phyloP scores from a whole-genome alignment of 2,329 filamentous ascomycete genomes.

The Monilinia aucupariae region DNA sequence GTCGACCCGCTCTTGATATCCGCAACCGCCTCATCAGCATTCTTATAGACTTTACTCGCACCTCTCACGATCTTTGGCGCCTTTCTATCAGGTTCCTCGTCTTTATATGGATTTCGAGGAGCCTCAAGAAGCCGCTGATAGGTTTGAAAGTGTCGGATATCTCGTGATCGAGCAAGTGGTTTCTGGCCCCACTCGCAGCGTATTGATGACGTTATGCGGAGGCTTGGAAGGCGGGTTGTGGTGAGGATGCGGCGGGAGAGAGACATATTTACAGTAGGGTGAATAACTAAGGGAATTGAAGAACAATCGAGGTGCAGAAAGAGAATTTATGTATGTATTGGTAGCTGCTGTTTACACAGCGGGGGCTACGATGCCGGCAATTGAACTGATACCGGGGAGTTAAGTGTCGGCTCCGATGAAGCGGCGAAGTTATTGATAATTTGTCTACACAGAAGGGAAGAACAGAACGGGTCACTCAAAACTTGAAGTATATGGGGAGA shows the following conservation, averaged over 20 bases:
- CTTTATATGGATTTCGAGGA: conserved; percentile 11
- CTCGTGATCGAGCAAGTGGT: conserved; percentile 10
- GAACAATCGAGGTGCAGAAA: background rate
- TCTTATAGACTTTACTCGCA: conserved; percentile 19
- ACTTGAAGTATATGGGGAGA: background rate
- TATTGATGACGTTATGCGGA: conserved; percentile 12
- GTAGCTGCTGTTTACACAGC: background rate
- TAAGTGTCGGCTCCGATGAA: conserved; percentile 11
- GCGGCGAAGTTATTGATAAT: background rate
- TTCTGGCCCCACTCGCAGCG: conserved; percentile 6
- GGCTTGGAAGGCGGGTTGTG: conserved; percentile 7
- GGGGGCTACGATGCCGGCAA: background rate
- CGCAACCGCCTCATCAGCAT: conserved; percentile 21
- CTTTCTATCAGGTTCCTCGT: background rate
- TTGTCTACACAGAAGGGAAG: background rate
- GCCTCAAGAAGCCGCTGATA: conserved; percentile 11
- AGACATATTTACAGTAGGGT: conserved; percentile 9
- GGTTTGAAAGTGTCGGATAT: conserved; percentile 13
- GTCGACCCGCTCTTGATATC: conserved; percentile 52
- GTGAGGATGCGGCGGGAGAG: conserved; percentile 6
- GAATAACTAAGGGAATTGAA: background rate
- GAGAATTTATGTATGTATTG: background rate
- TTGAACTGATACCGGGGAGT: conserved; percentile 2
- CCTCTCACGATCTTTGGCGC: conserved; percentile 19
- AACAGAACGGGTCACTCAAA: background rate